Conservation (phyloP, 208 protist genomes). For the Acanthamoeba triangularis region DNA sequence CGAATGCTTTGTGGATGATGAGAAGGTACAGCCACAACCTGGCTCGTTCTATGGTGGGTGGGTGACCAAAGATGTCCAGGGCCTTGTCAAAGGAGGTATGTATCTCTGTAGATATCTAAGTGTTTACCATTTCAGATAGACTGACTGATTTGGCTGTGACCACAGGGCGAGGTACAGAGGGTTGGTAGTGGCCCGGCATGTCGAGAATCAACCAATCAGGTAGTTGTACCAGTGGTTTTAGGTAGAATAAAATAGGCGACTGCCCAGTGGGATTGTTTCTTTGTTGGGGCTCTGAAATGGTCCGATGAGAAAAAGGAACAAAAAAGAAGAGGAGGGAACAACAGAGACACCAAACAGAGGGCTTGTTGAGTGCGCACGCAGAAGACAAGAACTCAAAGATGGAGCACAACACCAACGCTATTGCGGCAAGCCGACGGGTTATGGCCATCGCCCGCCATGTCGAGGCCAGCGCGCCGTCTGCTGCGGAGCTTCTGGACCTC, state of each 20-base stretch:
- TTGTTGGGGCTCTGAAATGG: neutral
- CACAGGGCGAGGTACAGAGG: neutral
- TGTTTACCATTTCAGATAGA: neutral
- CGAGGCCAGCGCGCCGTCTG: neutral
- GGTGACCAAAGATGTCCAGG: neutral
- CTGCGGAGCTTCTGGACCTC: neutral
- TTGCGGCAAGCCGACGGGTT: neutral
- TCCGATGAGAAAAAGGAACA: neutral
- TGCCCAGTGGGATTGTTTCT: no score
- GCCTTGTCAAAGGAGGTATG: constrained; percentile 9
- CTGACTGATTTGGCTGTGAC: neutral
- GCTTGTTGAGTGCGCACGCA: neutral
- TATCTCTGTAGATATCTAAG: neutral
- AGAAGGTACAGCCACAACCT: neutral
- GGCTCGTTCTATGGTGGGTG: constrained; percentile 27
- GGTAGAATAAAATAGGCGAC: no score
- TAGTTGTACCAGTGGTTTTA: no score
- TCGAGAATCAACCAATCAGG: no score
- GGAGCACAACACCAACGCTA: neutral
- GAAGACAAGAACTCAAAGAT: neutral
- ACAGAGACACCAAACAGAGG: neutral
- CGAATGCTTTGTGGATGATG: neutral
- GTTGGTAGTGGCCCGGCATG: neutral
- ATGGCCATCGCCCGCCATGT: neutral
- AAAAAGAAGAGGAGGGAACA: neutral